These are phyloP conservation scores for Glycine soja DNA, from an alignment of 306 rosid genomes.

Conservation along the genomic window DNA sequence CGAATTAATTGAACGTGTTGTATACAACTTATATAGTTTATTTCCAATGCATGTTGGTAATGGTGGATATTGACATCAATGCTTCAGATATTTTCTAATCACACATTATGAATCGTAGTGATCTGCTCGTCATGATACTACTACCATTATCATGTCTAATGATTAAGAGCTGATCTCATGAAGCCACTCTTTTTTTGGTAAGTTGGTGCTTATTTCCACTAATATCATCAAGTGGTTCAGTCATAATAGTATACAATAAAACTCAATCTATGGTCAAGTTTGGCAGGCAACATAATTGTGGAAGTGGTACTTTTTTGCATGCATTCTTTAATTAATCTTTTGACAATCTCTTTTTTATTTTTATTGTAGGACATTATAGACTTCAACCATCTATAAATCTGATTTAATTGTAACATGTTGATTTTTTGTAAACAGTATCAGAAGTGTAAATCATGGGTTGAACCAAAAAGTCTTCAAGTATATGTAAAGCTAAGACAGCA, in stretches of 20 bases:
- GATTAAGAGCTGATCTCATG: conserved; percentile 40
- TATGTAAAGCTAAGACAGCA: no score
- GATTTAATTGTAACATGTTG: no score
- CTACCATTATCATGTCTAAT: conserved; percentile 37
- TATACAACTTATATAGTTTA: conserved; percentile 42
- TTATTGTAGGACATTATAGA: not conserved
- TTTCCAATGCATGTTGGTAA: conserved; percentile 16
- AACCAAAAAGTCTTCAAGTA: no score
- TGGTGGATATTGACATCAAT: conserved; percentile 5
- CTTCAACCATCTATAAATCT: not conserved
- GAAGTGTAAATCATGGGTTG: no score
- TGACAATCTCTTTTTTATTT: not conserved
- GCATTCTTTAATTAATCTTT: not conserved
- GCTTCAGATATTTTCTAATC: conserved; percentile 36
- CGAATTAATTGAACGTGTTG: conserved; percentile 6
- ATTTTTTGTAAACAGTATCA: no score
- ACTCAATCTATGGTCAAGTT: conserved; percentile 42
- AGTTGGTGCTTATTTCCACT: conserved; percentile 39
- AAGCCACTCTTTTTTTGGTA: not conserved
- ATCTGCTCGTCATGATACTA: not conserved
- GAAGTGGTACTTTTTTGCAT: not conserved
- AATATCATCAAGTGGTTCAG: conserved; percentile 23
- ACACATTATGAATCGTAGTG: conserved; percentile 23
- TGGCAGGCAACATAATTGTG: conserved; percentile 58
- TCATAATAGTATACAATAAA: conserved; percentile 1